Evolutionary conservation across 108 stramenopile genomes (phyloP).

Genomic region (Cyclotella cryptica): DNA sequence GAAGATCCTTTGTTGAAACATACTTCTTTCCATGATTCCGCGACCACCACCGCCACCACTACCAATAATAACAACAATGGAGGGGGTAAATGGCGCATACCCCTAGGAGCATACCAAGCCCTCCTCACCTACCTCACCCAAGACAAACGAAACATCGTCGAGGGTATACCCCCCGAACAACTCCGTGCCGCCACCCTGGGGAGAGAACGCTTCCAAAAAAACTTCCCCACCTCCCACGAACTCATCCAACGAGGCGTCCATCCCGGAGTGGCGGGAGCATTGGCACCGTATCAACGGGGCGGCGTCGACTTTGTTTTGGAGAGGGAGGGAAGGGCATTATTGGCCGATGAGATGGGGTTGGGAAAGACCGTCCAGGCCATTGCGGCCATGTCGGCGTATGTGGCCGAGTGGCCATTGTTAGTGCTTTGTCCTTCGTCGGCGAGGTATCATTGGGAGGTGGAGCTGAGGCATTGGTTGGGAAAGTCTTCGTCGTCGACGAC

Average conservation of each 20-base stretch:
- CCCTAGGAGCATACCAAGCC: slow-evolving; percentile 79
- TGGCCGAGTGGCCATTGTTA: slow-evolving; percentile 91
- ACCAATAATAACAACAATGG: neutral
- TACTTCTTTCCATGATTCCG: too few species aligned
- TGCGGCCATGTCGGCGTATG: slow-evolving; percentile 84
- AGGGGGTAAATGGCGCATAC: slow-evolving; percentile 81
- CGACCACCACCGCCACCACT: neutral
- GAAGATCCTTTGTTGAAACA: slow-evolving; percentile 35
- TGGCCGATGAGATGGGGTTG: slow-evolving; percentile 69
- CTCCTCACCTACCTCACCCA: slow-evolving; percentile 63
- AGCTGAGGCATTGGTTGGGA: slow-evolving; percentile 89
- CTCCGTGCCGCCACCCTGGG: slow-evolving; percentile 79
- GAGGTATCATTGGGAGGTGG: slow-evolving; percentile 94
- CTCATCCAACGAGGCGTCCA: slow-evolving; percentile 69
- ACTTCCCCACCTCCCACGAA: slow-evolving; percentile 57
- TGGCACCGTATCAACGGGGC: slow-evolving; percentile 88
- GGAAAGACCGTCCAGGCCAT: slow-evolving; percentile 95
- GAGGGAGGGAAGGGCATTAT: slow-evolving; percentile 83
- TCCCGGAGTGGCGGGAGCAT: slow-evolving; percentile 55
- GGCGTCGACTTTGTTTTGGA: slow-evolving; percentile 88
- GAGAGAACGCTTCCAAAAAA: slow-evolving; percentile 66
- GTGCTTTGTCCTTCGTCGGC: slow-evolving; percentile 92
- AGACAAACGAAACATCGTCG: slow-evolving; percentile 42
- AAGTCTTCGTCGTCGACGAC: neutral
- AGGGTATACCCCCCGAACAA: slow-evolving; percentile 70